Base-by-base conservation (phyloP, 257 asterid species). In the Solanum microdontum region DNA sequence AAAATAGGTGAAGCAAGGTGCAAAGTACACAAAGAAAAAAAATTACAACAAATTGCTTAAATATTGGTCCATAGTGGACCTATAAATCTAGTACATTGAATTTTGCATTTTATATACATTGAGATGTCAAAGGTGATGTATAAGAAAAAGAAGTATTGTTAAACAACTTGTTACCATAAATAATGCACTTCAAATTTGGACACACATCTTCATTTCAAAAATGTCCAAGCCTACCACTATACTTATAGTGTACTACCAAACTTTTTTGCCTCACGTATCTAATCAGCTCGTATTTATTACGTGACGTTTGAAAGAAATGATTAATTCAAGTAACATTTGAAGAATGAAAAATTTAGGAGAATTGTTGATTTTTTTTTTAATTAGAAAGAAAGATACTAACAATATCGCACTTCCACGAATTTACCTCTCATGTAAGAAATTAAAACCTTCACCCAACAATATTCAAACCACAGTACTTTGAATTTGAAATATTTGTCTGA, bases 51-150 rank as follows among this genome's bases (percentile, higher is more conserved):
- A 82, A 85, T 68, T 75, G 3, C 86, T 79, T 8, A 19, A 55
- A 39, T 9, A 45, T 24, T 23, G 68, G 40, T 21, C 30, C 85
- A 80, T 45, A 8, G 40, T 80, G 85, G 85, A 45, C 85, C 85
- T 48, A 80, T 21, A 26, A 28, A 80, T 48, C 69, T 24, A 84
- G 68, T 87, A 72, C 91, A 87, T 77, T 87, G 91, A 84, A 89
- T 58, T 87, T 68, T 51, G 60, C 37, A 62, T 28, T 70, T 40
- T 26, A 36, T 21, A 21, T 7, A 74, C 9, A 36, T 19, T 19
- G 66, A 74, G 3, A 19, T 34, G 45, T 73, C 14, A 73, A 73
- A 34, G 48, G 15, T 33, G 30, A 74, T 74, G 83, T 87, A 66
- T 33, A 7, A 55, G 24, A 55, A 55, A 55, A 43, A 55, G 64